phyloP scores from a whole-genome alignment of 2,329 filamentous ascomycete species.

The Ascochyta lentis region DNA sequence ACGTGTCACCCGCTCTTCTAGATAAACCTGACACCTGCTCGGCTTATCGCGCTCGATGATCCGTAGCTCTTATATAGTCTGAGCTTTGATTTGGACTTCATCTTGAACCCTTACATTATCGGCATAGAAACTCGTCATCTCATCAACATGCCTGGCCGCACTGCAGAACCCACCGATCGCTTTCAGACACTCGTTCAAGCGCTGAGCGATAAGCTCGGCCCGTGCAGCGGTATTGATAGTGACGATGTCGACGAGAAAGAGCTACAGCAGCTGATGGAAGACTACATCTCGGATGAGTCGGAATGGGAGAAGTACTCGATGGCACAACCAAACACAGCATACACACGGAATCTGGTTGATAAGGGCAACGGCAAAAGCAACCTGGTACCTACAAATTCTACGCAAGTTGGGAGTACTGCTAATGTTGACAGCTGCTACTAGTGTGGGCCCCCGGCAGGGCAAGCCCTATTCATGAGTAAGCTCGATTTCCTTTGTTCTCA shows the following conservation, averaged over 20 bases:
- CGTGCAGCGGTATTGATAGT: slow-evolving; percentile 81
- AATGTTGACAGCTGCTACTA: slow-evolving; percentile 70
- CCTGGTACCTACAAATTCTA: slow-evolving; percentile 57
- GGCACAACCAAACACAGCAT: slow-evolving; percentile 71
- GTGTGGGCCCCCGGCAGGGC: slow-evolving; percentile 88
- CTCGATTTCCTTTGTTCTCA: slow-evolving; percentile 15
- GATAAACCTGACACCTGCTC: slow-evolving; percentile 16
- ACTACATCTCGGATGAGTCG: slow-evolving; percentile 70
- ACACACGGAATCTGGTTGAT: slow-evolving; percentile 89
- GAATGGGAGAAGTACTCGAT: slow-evolving; percentile 81
- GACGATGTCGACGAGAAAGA: slow-evolving; percentile 79
- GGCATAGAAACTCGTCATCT: background rate
- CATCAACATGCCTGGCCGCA: slow-evolving; percentile 32
- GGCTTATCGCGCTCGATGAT: slow-evolving; percentile 16
- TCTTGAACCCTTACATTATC: background rate
- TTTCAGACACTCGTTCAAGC: slow-evolving; percentile 76
- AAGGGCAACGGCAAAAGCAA: slow-evolving; percentile 85
- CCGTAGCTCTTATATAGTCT: slow-evolving; percentile 8
- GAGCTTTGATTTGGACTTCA: background rate
- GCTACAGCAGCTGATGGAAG: slow-evolving; percentile 74
- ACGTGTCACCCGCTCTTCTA: slow-evolving; percentile 18
- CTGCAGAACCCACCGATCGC: slow-evolving; percentile 23
- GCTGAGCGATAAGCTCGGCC: slow-evolving; percentile 77
- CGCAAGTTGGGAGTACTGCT: slow-evolving; percentile 2
- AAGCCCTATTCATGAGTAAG: slow-evolving; percentile 80